Base-by-base conservation (phyloP, 805 yeast species). In the Kodamaea sagamina region DNA sequence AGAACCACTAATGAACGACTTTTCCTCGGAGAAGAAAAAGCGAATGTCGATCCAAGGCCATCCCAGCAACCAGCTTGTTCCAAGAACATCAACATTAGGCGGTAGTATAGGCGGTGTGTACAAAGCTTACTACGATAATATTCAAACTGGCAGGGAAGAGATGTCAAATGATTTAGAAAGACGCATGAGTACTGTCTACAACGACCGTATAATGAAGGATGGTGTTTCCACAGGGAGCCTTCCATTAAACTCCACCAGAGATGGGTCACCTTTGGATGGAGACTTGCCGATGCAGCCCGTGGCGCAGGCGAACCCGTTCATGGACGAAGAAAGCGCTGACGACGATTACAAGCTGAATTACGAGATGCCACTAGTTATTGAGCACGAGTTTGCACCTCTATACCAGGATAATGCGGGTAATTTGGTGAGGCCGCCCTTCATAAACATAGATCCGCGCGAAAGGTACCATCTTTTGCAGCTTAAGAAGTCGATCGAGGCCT, bases 401-500 rank as follows among this genome's bases (percentile, higher is more conserved):
- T 69, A 70, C 46, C 50, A 56, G 9, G 74, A 71, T 44, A 61
- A 55, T 5, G 57, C 62, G 1, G 75, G 75, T 8, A 62, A 67
- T 34, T 48, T 67, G 38, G 69, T 65, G 3, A 56, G 76, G 36
- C 76, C 76, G 0, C 74, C 75, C 4, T 68, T 71, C 48, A 71
- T 71, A 31, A 68, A 67, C 36, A 57, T 70, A 36, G 75, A 69
- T 44, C 76, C 75, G 1, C 47, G 66, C 26, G 76, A 71, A 47
- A 53, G 76, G 19, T 67, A 71, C 46, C 69, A 68, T 10, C 56
- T 71, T 43, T 51, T 71, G 22, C 74, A 68, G 48, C 49, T 70
- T 36, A 71, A 71, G 42, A 57, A 59, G 47, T 59, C 71, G 2
- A 53, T 70, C 7, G 68, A 70, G 44, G 65, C 67, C 4, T 58